Percentiles rank a stretch among this genome's conserved stretches.
Evolutionary conservation across 495 filamentous ascomycete species (phyloP).

Genomic region (Monascus purpureus): DNA sequence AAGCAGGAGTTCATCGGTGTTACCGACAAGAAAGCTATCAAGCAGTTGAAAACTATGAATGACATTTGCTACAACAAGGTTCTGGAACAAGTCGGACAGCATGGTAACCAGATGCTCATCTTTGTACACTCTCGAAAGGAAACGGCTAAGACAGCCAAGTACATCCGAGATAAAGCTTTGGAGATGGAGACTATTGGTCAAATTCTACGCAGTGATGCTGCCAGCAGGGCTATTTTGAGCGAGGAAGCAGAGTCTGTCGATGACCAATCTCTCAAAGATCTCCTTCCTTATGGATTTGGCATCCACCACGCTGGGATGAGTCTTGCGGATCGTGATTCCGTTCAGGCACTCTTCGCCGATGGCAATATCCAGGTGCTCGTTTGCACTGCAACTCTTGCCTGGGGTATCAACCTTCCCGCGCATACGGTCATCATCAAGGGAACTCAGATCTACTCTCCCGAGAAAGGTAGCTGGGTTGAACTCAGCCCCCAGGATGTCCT

Average conservation of each 20-base stretch:
- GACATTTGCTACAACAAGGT: constrained; percentile 97
- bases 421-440: constrained; percentile 97
- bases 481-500: constrained; percentile 94
- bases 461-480: constrained; percentile 98
- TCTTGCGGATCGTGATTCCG: constrained; percentile 80
- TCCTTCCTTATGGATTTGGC: constrained; percentile 91
- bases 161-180: constrained; percentile 87
- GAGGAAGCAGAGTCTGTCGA: constrained; percentile 72
- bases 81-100: constrained; percentile 83
- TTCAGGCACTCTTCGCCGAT: constrained; percentile 86
- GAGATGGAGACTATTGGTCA: constrained; percentile 95
- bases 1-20: constrained; percentile 97
- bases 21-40: constrained; percentile 96
- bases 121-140: constrained; percentile 98
- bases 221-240: constrained; percentile 72
- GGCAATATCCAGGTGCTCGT: constrained; percentile 90
- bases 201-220: constrained; percentile 86
- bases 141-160: constrained; percentile 92
- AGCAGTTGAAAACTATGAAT: constrained; percentile 98
- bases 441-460: constrained; percentile 93
- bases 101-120: constrained; percentile 92
- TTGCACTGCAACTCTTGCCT: constrained; percentile 89
- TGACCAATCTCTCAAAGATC: constrained; percentile 83
- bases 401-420: constrained; percentile 90
- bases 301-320: constrained; percentile 98